Evolutionary conservation across 345 rosid genomes (phyloP).

Genomic region (Nephelium lappaceum): DNA sequence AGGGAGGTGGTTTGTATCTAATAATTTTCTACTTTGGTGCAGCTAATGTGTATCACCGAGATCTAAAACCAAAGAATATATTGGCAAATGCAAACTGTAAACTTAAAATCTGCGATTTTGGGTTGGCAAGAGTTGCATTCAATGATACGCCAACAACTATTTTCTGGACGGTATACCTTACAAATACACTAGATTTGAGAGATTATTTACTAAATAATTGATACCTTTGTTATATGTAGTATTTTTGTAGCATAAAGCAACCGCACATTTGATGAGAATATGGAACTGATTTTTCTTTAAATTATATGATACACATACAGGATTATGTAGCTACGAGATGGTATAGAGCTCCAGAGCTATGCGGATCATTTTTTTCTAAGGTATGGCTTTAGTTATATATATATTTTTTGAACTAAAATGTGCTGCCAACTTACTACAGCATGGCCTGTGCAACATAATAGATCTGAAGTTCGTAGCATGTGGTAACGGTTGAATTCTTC

Average conservation of each 20-base stretch:
- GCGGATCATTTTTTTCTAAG: conserved; percentile 98
- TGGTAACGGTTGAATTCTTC: neutral
- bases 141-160: conserved; percentile 83
- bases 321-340: conserved; percentile 99
- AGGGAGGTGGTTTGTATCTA: neutral
- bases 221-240: neutral
- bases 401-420: neutral
- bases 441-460: neutral
- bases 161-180: conserved; percentile 85
- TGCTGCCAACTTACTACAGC: neutral
- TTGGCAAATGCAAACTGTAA: conserved; percentile 98
- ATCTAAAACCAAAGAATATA: conserved; percentile 93
- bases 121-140: conserved; percentile 95
- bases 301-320: conserved; percentile 40
- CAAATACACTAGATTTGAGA: neutral
- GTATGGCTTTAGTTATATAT: conserved; percentile 38
- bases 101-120: conserved; percentile 95
- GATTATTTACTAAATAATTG: neutral
- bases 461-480: conserved; percentile 1
- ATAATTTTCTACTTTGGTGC: conserved; percentile 43
- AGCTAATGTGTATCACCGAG: conserved; percentile 96
- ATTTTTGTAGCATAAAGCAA: neutral
- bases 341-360: conserved; percentile 99
- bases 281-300: conserved; percentile 17
- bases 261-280: neutral